phyloP scores from a whole-genome alignment of 352 stramenopile species.

The Hyaloperonospora brassicae region DNA sequence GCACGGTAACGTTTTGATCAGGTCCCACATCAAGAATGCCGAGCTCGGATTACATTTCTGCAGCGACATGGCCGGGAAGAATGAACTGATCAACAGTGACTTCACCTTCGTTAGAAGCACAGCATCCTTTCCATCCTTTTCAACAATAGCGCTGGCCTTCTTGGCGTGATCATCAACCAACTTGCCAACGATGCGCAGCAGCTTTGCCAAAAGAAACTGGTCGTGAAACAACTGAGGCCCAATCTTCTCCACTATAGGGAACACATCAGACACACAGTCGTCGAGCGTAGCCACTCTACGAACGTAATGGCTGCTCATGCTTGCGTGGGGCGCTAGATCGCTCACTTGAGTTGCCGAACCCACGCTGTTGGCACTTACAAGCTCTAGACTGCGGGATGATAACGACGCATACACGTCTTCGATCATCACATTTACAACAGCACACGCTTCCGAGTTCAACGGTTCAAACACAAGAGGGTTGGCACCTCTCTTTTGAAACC shows the following conservation, averaged over 20 bases:
- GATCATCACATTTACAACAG: constrained; percentile 60
- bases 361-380: constrained; percentile 21
- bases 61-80: constrained; percentile 69
- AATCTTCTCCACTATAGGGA: constrained; percentile 57
- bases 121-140: constrained; percentile 14
- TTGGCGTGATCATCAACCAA: constrained; percentile 38
- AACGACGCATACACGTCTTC: constrained; percentile 44
- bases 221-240: constrained; percentile 61
- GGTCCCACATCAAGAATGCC: constrained; percentile 75
- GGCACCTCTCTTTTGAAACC: constrained; percentile 57
- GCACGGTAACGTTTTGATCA: constrained; percentile 69
- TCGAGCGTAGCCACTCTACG: constrained; percentile 30
- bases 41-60: constrained; percentile 70
- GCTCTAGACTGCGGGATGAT: constrained; percentile 43
- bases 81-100: constrained; percentile 45
- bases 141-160: constrained; percentile 7
- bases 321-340: constrained; percentile 5
- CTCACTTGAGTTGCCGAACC: constrained; percentile 1
- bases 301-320: constrained; percentile 23
- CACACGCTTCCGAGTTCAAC: constrained; percentile 54
- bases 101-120: constrained; percentile 32
- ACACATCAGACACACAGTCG: constrained; percentile 42
- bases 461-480: constrained; percentile 63
- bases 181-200: constrained; percentile 57
- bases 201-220: constrained; percentile 62